Percentiles rank a stretch among this genome's conserved stretches.
Evolutionary conservation across 495 filamentous ascomycete genomes (phyloP).

Genomic region (Lepidopterella palustris): DNA sequence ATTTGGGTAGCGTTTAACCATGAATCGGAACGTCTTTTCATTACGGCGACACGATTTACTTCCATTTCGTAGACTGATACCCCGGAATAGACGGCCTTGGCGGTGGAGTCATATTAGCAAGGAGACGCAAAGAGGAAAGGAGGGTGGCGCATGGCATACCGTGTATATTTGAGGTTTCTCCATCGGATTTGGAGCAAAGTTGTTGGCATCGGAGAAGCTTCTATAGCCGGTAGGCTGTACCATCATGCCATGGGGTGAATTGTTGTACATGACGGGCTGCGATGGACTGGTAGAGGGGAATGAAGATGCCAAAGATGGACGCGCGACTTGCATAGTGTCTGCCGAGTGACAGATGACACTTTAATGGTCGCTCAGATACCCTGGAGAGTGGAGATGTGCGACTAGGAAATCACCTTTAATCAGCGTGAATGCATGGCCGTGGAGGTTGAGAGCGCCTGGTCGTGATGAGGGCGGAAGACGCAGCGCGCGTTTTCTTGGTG

Average conservation of each 20-base stretch:
- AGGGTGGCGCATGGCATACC: conserved; percentile 40
- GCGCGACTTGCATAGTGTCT: conserved; percentile 31
- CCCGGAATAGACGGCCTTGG: conserved; percentile 87
- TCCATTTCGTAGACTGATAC: conserved; percentile 97
- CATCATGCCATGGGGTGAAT: conserved; percentile 20
- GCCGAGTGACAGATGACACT: conserved; percentile 5
- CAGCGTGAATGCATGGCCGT: background rate
- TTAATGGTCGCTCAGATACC: background rate
- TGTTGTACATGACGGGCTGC: conserved; percentile 26
- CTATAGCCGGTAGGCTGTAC: conserved; percentile 16
- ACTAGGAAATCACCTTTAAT: background rate
- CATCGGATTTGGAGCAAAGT: conserved; percentile 44
- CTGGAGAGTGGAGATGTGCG: background rate
- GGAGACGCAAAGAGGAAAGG: background rate
- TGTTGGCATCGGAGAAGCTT: conserved; percentile 47
- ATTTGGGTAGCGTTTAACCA: conserved; percentile 44
- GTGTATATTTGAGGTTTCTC: conserved; percentile 72
- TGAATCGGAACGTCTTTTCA: conserved; percentile 71
- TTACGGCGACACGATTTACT: conserved; percentile 81
- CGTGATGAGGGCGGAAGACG: background rate
- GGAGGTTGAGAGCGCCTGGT: background rate
- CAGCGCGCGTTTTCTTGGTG: background rate
- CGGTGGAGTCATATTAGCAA: conserved; percentile 4
- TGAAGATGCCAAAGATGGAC: conserved; percentile 20
- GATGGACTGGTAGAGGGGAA: conserved; percentile 24